These are phyloP conservation scores for Leptomonas seymouri DNA, from an alignment of 208 protist genomes.

Conservation along the genomic window DNA sequence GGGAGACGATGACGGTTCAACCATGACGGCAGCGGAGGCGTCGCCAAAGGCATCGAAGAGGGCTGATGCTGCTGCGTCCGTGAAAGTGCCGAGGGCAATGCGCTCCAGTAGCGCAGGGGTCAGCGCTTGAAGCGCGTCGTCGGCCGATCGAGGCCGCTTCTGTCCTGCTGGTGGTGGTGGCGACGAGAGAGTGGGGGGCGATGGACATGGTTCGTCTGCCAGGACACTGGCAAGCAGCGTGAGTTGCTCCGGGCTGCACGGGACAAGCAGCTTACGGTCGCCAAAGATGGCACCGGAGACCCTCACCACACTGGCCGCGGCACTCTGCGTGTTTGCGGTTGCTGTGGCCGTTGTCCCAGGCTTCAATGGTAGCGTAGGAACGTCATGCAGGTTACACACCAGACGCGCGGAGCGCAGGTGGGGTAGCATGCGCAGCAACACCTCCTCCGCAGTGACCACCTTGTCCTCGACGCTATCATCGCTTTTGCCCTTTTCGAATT, in stretches of 20 bases:
- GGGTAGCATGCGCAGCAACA: slow-evolving; percentile 31
- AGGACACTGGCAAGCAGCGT: slow-evolving; percentile 49
- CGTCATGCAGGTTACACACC: slow-evolving; percentile 19
- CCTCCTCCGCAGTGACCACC: slow-evolving; percentile 27
- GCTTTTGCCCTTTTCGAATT: slow-evolving; percentile 5
- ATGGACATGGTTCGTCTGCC: slow-evolving; percentile 1
- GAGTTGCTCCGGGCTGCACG: slow-evolving; percentile 59
- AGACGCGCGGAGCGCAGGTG: slow-evolving; percentile 21
- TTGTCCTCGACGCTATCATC: not conserved
- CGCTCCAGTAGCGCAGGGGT: slow-evolving; percentile 51
- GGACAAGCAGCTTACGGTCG: slow-evolving; percentile 61
- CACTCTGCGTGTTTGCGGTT: not conserved
- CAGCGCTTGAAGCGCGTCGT: slow-evolving; percentile 14
- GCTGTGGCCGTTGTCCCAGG: not conserved
- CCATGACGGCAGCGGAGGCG: slow-evolving; percentile 11
- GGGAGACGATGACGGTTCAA: not conserved
- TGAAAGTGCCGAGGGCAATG: slow-evolving; percentile 71
- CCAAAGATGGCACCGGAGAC: slow-evolving; percentile 48
- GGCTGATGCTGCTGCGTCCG: slow-evolving; percentile 40
- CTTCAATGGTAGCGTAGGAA: slow-evolving; percentile 8
- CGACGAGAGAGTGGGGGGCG: not conserved
- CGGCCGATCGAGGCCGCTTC: slow-evolving; percentile 11
- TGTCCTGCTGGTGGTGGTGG: no score
- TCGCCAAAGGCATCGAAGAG: slow-evolving; percentile 47
- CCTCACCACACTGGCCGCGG: slow-evolving; percentile 21